Evolutionary conservation across 1,139 yeast genomes (phyloP), one percentile per base, ranked within the genome.

Genomic region (Candida sp.): DNA sequence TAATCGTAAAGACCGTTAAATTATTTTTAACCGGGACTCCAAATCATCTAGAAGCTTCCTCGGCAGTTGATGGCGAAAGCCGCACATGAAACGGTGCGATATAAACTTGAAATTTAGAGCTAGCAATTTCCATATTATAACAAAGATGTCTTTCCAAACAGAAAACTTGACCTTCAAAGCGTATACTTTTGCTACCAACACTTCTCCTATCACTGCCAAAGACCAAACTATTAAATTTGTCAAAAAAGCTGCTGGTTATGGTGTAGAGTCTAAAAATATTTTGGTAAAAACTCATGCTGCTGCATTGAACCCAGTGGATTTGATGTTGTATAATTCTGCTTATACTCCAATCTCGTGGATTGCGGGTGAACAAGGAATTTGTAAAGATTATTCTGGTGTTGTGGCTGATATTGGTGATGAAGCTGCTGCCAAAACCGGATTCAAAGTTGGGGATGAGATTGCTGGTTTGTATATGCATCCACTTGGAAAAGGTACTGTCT

Each of bases 231-330:
- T 60, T 22, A 12, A 47, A 19, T 47, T 57, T 21, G 49, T 37
- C 36, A 22, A 40, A 23, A 19, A 22, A 11, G 61, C 62, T 21
- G 66, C 70, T 12, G 54, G 77, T 60, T 51, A 64, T 66, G 53
- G 66, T 55, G 55, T 64, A 51, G 39, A 78, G 15, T 60, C 68
- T 9, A 64, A 71, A 44, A 71, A 79, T 45, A 58, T 85, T 5
- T 70, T 87, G 21, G 72, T 88, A 23, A 79, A 82, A 53, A 79
- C 84, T 22, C 68, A 67, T 35, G 73, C 80, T 12, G 82, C 82
- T 1, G 76, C 85, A 0, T 64, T 85, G 41, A 87, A 86, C 54
- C 95, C 95, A 0, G 71, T 85, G 37, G 96, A 87, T 58, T 49
- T 77, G 43, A 66, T 82, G 43, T 54, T 83, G 39, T 68, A 72